These are phyloP conservation scores for Naganishia cerealis DNA, from an alignment of 1,284 basidiomycete species.

Conservation along the genomic window DNA sequence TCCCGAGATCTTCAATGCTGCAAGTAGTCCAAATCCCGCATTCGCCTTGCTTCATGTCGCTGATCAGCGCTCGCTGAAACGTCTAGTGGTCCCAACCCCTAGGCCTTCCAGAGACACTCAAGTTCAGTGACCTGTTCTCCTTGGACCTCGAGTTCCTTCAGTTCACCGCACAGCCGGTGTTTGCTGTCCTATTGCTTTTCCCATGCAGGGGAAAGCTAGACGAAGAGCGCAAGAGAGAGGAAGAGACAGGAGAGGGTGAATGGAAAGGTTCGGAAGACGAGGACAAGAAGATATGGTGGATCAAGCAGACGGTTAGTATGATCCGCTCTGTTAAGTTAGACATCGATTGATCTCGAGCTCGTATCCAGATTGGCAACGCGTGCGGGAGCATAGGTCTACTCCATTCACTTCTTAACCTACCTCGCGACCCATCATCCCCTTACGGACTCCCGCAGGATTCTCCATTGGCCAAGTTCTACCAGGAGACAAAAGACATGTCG, in stretches of 20 bases:
- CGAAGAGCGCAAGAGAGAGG: constrained; percentile 59
- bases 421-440: constrained; percentile 31
- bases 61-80: neutral
- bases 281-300: constrained; percentile 56
- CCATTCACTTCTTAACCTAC: constrained; percentile 61
- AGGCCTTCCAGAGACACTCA: constrained; percentile 64
- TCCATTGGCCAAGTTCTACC: constrained; percentile 47
- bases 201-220: constrained; percentile 64
- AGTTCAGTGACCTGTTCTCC: constrained; percentile 78
- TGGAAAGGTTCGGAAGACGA: constrained; percentile 56
- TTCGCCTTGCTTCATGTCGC: neutral
- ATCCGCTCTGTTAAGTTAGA: neutral
- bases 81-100: constrained; percentile 73
- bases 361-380: constrained; percentile 71
- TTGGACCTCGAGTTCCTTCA: constrained; percentile 73
- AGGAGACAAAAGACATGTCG: constrained; percentile 40
- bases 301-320: constrained; percentile 56
- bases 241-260: constrained; percentile 40
- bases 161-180: constrained; percentile 69
- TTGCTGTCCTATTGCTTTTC: constrained; percentile 79
- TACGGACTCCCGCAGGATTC: constrained; percentile 40
- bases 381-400: constrained; percentile 82
- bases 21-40: constrained; percentile 35
- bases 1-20: constrained; percentile 61
- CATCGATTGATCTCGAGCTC: neutral